These are phyloP conservation scores for Globisporangium orthogonon DNA, from an alignment of 352 stramenopile genomes.

Conservation along the genomic window DNA sequence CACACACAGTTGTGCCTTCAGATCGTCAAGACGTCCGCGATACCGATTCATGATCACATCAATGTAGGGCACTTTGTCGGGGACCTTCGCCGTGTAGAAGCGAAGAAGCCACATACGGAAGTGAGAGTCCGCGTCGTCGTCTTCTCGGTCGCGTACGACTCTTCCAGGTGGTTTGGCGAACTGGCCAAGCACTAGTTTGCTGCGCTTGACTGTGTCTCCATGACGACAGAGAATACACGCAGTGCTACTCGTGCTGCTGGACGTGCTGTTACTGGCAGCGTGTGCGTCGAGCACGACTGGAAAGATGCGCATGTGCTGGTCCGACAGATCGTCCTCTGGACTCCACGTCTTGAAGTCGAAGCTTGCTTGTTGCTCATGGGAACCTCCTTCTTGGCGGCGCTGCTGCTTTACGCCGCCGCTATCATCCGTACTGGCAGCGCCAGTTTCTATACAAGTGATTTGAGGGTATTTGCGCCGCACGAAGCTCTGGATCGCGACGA, in stretches of 20 bases:
- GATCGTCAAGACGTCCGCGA: slow-evolving; percentile 39
- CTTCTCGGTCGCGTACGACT: not conserved
- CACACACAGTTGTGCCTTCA: slow-evolving; percentile 37
- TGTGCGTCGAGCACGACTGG: slow-evolving; percentile 13
- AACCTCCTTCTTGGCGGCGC: no score
- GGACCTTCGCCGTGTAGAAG: slow-evolving; percentile 44
- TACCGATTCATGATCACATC: slow-evolving; percentile 56
- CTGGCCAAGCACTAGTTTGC: not conserved
- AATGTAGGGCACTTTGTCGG: slow-evolving; percentile 43
- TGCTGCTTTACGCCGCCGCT: not conserved
- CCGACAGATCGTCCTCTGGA: slow-evolving; percentile 12
- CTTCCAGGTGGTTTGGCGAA: not conserved
- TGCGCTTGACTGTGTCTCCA: slow-evolving; percentile 1
- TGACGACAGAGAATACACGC: slow-evolving; percentile 6
- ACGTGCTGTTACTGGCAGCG: not conserved
- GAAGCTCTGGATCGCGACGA: slow-evolving; percentile 56
- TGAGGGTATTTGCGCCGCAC: slow-evolving; percentile 57
- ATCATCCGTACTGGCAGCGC: not conserved
- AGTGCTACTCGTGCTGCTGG: not conserved
- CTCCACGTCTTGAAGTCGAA: slow-evolving; percentile 20
- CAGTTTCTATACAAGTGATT: slow-evolving; percentile 45
- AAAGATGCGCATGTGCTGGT: slow-evolving; percentile 29
- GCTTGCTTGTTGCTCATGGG: not conserved
- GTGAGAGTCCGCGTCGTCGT: slow-evolving; percentile 20
- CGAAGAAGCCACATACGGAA: slow-evolving; percentile 35